Conservation (phyloP, 495 filamentous ascomycete species). For the Monascus purpureus region DNA sequence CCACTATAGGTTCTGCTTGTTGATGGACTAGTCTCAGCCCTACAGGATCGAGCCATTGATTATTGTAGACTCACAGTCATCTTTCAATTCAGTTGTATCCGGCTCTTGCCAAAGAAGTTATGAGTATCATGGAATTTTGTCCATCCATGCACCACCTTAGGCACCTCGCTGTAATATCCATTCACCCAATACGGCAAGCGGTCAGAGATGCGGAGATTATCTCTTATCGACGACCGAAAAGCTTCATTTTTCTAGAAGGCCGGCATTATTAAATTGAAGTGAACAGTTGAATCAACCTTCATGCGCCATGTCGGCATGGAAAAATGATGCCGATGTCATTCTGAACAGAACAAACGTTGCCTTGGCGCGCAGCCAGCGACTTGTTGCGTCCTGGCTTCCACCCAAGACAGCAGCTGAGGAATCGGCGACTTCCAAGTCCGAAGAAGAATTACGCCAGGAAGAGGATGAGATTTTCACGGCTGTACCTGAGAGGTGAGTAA, state of each 20-base stretch:
- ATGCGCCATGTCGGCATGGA: constrained; percentile 24
- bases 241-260: too few species aligned
- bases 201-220: not conserved
- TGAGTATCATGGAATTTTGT: too few species aligned
- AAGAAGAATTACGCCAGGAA: constrained; percentile 29
- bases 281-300: too few species aligned
- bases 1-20: too few species aligned
- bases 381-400: constrained; percentile 41
- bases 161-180: too few species aligned
- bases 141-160: too few species aligned
- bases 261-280: too few species aligned
- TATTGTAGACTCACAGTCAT: too few species aligned
- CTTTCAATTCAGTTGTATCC: too few species aligned
- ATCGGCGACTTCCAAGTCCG: constrained; percentile 24
- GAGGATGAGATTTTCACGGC: constrained; percentile 38
- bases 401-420: constrained; percentile 24
- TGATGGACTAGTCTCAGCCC: too few species aligned
- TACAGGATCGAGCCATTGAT: too few species aligned
- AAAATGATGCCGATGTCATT: constrained; percentile 31
- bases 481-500: constrained; percentile 38
- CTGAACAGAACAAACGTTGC: constrained; percentile 36
- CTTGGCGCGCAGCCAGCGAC: constrained; percentile 34
- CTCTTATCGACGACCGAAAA: not conserved
- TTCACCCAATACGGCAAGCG: not conserved
- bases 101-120: too few species aligned